phyloP scores from a whole-genome alignment of 495 filamentous ascomycete genomes.

The Podospora comata region DNA sequence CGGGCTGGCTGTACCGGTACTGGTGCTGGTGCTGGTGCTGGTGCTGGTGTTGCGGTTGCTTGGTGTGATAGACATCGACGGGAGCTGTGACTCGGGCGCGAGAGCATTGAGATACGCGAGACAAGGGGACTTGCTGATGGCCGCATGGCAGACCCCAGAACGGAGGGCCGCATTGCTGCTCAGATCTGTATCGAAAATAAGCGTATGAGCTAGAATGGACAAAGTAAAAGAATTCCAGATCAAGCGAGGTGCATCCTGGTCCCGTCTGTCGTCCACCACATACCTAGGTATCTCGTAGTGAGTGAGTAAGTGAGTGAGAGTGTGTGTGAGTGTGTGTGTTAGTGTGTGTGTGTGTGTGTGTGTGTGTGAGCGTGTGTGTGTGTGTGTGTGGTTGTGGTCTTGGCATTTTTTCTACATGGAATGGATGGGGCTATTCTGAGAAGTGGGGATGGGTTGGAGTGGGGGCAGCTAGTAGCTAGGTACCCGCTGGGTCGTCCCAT shows the following conservation, averaged over 20 bases:
- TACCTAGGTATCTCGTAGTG: neutral
- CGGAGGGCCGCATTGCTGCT: constrained; percentile 23
- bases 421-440: neutral
- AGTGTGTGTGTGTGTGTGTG: too few species aligned
- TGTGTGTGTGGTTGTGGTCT: neutral
- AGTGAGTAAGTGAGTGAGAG: too few species aligned
- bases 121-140: constrained; percentile 15
- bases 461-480: neutral
- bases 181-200: neutral
- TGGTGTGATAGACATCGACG: constrained; percentile 26
- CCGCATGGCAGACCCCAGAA: constrained; percentile 15
- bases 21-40: neutral
- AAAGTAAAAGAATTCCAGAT: neutral
- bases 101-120: constrained; percentile 11
- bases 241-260: neutral
- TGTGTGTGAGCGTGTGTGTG: too few species aligned
- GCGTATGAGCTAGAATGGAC: neutral
- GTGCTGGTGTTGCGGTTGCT: neutral
- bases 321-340: too few species aligned
- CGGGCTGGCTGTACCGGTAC: constrained; percentile 5
- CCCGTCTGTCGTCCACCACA: neutral
- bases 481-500: neutral
- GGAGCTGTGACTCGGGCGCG: constrained; percentile 7
- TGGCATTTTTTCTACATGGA: neutral
- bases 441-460: neutral